phyloP scores from a whole-genome alignment of 352 stramenopile species.

The Phytophthora tentaculata region DNA sequence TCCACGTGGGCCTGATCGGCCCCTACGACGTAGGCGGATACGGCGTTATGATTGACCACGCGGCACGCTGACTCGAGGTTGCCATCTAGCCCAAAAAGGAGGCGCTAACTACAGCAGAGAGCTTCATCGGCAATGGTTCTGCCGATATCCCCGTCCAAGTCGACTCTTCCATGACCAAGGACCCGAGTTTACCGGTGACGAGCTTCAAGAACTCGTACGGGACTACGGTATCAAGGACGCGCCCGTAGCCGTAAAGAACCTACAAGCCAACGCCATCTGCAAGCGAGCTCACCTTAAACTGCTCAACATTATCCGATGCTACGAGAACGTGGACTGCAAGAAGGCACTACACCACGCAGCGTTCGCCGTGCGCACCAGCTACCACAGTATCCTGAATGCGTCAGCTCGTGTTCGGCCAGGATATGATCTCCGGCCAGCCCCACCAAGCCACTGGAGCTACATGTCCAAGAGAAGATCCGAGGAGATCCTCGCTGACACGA shows the following conservation, averaged over 20 bases:
- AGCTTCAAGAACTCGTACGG: neutral
- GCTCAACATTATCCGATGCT: constrained; percentile 3
- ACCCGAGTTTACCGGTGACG: neutral
- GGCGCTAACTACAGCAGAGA: neutral
- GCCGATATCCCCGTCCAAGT: neutral
- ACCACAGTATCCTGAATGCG: constrained; percentile 16
- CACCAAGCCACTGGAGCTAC: constrained; percentile 19
- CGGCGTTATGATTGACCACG: neutral
- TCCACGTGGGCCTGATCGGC: neutral
- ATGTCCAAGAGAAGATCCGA: constrained; percentile 15
- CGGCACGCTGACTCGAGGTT: neutral
- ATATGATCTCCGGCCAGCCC: constrained; percentile 14
- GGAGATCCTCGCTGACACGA: constrained; percentile 18
- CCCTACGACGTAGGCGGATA: neutral
- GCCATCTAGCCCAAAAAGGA: neutral
- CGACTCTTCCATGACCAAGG: neutral
- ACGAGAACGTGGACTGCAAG: constrained; percentile 1
- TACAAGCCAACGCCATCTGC: constrained; percentile 12
- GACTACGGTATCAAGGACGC: constrained; percentile 2
- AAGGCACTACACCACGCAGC: constrained; percentile 10
- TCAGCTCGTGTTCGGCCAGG: constrained; percentile 22
- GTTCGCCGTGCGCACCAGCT: constrained; percentile 12
- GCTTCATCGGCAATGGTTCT: neutral
- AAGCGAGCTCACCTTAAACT: constrained; percentile 9
- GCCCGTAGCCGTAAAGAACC: neutral